Conservation (phyloP, 371 early-diverging fungal genomes). For the Funneliformis caledonium region DNA sequence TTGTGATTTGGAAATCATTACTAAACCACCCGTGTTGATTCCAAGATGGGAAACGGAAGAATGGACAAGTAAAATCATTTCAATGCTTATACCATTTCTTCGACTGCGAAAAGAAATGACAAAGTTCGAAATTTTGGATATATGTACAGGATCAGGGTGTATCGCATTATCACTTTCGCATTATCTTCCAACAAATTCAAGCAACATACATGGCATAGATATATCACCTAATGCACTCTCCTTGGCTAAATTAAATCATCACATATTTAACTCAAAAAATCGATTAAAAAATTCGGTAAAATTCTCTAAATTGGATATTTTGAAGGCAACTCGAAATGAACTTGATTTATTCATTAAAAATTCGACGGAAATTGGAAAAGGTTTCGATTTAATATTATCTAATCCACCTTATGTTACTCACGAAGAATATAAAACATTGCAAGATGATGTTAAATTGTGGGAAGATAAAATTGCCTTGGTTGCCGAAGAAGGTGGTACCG, state of each 20-base stretch:
- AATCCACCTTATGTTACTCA: slow-evolving; percentile 93
- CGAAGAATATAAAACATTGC: slow-evolving; percentile 68
- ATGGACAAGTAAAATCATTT: slow-evolving; percentile 71
- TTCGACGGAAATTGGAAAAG: neutral
- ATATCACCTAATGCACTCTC: slow-evolving; percentile 53
- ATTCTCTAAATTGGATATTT: slow-evolving; percentile 58
- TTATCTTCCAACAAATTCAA: slow-evolving; percentile 51
- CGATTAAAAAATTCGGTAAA: slow-evolving; percentile 42
- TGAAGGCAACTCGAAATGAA: slow-evolving; percentile 7
- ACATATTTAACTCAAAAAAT: slow-evolving; percentile 18
- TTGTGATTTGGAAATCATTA: slow-evolving; percentile 72
- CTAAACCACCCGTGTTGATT: slow-evolving; percentile 79
- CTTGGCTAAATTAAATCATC: slow-evolving; percentile 57
- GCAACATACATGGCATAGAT: slow-evolving; percentile 47
- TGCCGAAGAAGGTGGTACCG: slow-evolving; percentile 70
- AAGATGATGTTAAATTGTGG: slow-evolving; percentile 79
- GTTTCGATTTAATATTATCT: slow-evolving; percentile 74
- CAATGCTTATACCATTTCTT: slow-evolving; percentile 44
- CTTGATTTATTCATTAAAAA: neutral
- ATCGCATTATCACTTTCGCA: slow-evolving; percentile 79
- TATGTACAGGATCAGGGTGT: slow-evolving; percentile 91
- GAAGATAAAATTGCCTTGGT: slow-evolving; percentile 85
- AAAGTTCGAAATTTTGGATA: slow-evolving; percentile 74
- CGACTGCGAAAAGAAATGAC: neutral
- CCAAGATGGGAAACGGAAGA: slow-evolving; percentile 96